A percentile compares a stretch with the other conserved stretches of the same genome.
These are phyloP conservation scores for Lippia alba DNA, from an alignment of 305 asterid species.

Conservation along the genomic window DNA sequence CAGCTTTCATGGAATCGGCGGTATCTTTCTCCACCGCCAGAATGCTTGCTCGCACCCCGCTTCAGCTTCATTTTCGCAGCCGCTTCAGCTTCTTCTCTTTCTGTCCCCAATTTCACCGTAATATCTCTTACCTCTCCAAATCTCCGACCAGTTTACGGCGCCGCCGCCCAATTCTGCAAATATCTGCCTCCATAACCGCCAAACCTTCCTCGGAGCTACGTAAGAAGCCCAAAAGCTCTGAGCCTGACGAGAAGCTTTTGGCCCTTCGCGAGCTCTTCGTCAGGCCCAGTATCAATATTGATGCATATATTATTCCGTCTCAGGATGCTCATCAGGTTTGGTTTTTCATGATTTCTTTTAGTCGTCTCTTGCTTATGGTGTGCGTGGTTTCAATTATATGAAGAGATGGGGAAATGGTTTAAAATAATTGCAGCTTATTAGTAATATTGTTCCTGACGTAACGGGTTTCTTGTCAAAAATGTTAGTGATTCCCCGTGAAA, in stretches of 20 bases:
- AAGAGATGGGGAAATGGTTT: not conserved
- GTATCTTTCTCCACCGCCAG: slow-evolving; percentile 37
- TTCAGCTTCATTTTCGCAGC: slow-evolving; percentile 42
- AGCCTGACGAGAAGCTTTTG: slow-evolving; percentile 67
- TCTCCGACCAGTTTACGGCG: slow-evolving; percentile 38
- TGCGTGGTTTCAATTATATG: not conserved
- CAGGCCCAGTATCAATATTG: slow-evolving; percentile 69
- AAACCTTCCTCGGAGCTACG: slow-evolving; percentile 85
- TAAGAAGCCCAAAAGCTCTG: slow-evolving; percentile 47
- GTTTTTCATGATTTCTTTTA: not conserved
- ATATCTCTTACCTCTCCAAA: slow-evolving; percentile 45
- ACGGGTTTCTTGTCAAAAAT: not conserved
- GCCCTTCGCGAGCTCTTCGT: slow-evolving; percentile 76
- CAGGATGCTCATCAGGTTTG: slow-evolving; percentile 97
- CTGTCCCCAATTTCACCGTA: slow-evolving; percentile 51
- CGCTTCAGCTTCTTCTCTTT: slow-evolving; percentile 47
- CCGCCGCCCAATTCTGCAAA: slow-evolving; percentile 41
- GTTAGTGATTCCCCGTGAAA: not conserved
- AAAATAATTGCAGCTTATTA: not conserved
- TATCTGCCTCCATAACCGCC: slow-evolving; percentile 74
- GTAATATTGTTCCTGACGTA: not conserved
- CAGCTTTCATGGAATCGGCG: slow-evolving; percentile 39
- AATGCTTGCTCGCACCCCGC: slow-evolving; percentile 50
- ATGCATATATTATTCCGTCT: slow-evolving; percentile 94
- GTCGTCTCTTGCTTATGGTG: slow-evolving; percentile 3